Percentiles rank a stretch among this genome's conserved stretches.
These are phyloP conservation scores for Picochlorum sp. DNA, from an alignment of 139 green algal genomes.

Conservation along the genomic window DNA sequence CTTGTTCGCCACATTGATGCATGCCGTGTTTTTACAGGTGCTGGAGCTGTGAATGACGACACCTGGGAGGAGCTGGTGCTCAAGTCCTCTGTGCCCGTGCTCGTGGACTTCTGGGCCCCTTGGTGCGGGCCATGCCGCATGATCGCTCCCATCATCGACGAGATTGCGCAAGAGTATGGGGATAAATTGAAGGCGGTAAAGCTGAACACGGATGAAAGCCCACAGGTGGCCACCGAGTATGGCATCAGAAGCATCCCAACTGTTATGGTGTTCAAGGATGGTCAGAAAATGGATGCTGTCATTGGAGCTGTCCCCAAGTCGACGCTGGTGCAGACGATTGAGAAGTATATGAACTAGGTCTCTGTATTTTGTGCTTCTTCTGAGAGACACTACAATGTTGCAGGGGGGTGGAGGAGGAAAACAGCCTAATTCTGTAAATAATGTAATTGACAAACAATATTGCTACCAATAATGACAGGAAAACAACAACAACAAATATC, in stretches of 20 bases:
- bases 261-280: slow-evolving; percentile 94
- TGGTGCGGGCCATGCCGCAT: slow-evolving; percentile 92
- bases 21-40: slow-evolving; percentile 14
- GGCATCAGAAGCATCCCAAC: slow-evolving; percentile 95
- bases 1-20: neutral
- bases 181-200: slow-evolving; percentile 74
- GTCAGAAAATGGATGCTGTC: slow-evolving; percentile 94
- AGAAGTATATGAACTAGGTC: slow-evolving; percentile 77
- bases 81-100: slow-evolving; percentile 69
- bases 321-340: slow-evolving; percentile 77
- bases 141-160: slow-evolving; percentile 86
- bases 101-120: slow-evolving; percentile 93
- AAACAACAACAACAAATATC: slow-evolving; percentile 7
- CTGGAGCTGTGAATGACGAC: slow-evolving; percentile 66
- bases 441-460: neutral
- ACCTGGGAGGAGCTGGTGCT: slow-evolving; percentile 82
- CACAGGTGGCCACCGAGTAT: slow-evolving; percentile 85
- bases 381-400: neutral
- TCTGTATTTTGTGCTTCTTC: slow-evolving; percentile 4
- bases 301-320: slow-evolving; percentile 95
- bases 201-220: slow-evolving; percentile 97
- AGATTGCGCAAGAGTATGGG: slow-evolving; percentile 69
- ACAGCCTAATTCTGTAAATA: neutral
- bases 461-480: neutral
- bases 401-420: neutral